Conservation (phyloP, 2,329 filamentous ascomycete species). For the Pseudogymnoascus sp. region DNA sequence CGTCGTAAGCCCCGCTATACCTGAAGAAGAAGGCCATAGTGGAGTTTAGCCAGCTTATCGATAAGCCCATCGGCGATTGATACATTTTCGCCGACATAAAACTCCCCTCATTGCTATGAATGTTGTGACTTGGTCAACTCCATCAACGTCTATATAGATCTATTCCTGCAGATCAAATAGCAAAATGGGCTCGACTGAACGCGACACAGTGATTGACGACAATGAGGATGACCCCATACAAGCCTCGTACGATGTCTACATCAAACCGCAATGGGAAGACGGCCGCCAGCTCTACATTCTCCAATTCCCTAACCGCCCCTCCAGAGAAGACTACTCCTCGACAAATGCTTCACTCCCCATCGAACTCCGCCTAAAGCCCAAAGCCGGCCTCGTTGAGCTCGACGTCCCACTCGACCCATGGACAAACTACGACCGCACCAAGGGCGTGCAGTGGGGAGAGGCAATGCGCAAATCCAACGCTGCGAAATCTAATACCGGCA, state of each 20-base stretch:
- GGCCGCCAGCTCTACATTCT: slow-evolving; percentile 69
- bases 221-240: slow-evolving; percentile 58
- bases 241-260: slow-evolving; percentile 74
- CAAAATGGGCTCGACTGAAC: slow-evolving; percentile 6
- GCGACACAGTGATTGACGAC: not conserved
- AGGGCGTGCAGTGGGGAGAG: slow-evolving; percentile 77
- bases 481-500: slow-evolving; percentile 41
- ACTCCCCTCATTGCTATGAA: slow-evolving; percentile 6
- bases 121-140: not conserved
- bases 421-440: slow-evolving; percentile 72
- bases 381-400: slow-evolving; percentile 79
- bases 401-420: slow-evolving; percentile 73
- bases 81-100: slow-evolving; percentile 9
- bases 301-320: slow-evolving; percentile 77
- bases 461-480: slow-evolving; percentile 53
- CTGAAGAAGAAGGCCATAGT: not conserved
- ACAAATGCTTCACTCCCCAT: slow-evolving; percentile 51
- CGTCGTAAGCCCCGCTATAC: slow-evolving; percentile 9
- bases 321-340: slow-evolving; percentile 52
- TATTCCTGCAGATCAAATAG: not conserved
- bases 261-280: slow-evolving; percentile 63
- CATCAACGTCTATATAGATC: not conserved
- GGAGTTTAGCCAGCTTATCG: not conserved
- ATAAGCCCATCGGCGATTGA: slow-evolving; percentile 6
- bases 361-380: slow-evolving; percentile 74